Conservation (phyloP, 2,329 filamentous ascomycete species). For the Alternaria triticimaculans region DNA sequence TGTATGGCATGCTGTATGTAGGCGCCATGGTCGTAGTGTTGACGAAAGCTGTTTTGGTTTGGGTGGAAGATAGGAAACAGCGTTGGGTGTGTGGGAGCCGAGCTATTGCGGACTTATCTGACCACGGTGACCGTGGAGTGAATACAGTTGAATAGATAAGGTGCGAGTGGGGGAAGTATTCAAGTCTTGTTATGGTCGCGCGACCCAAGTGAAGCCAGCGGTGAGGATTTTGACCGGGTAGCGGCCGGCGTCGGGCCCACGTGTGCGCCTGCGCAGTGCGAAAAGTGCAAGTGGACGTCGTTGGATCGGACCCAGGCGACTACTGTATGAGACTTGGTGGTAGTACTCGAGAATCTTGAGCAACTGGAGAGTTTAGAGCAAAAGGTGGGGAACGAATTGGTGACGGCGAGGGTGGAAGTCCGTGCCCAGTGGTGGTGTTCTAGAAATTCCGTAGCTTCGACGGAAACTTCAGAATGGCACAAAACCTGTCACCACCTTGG, state of each 20-base stretch:
- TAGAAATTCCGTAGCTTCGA: conserved; percentile 15
- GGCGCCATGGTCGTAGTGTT: conserved; percentile 14
- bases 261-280: conserved; percentile 1
- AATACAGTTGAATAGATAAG: background rate
- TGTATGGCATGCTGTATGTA: background rate
- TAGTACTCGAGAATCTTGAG: background rate
- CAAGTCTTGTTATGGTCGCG: conserved; percentile 8
- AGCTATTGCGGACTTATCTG: background rate
- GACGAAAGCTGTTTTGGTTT: background rate
- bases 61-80: background rate
- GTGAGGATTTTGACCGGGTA: conserved; percentile 16
- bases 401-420: conserved; percentile 10
- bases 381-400: conserved; percentile 2
- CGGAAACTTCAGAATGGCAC: conserved; percentile 10
- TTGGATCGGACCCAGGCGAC: background rate
- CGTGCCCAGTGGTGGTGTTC: conserved; percentile 12
- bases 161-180: background rate
- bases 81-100: background rate
- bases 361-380: background rate
- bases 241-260: conserved; percentile 3
- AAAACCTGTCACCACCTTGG: background rate
- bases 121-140: background rate
- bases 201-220: conserved; percentile 1
- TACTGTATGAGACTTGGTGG: background rate
- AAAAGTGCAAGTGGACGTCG: background rate